Evolutionary conservation across 73 alveolate genomes (phyloP), one percentile per base, ranked within the genome.

Genomic region (Tetrahymena malaccensis): DNA sequence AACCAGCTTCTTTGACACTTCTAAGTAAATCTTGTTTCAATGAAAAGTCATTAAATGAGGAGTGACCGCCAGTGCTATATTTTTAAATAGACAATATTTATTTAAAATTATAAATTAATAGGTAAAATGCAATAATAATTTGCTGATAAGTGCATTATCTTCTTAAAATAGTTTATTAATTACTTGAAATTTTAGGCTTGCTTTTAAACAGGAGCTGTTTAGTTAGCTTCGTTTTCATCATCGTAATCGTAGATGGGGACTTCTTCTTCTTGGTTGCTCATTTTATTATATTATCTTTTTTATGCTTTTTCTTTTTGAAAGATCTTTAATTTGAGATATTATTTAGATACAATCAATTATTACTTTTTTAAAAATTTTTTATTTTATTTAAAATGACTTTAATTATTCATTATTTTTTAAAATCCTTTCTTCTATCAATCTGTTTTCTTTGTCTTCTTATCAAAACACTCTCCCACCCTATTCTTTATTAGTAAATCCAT

Each of bases 1-100:
- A 95, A 35, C 97, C 97, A 35, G 97, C 97, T 40, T 95, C 97
- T 85, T 95, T 95, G 34, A 95, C 97, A 33, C 95, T 94, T 85
- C 97, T 43, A 37, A 95, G 85, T 93, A 95, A 83, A 85, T 95
- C 97, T 35, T 95, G 94, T 84, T 89, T 95, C 93, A 95, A 93
- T 22, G 95, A 94, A 93, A 95, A 95, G 43, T 95, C 95, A 56
- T 95, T 95, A 89, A 95, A 95, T 21, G 93, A 55, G 38, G 97
- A 95, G 89, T 70, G 89, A 70, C 89, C 89, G 89, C 89, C 89
- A 25, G 37, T 70, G 89, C 89, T 70, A 22, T 70, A 27, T 27
- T 27, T 70, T 70, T 70, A 70, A 70, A 70, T 70, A 70, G 89
- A 70, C 89, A 70, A 70, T 27, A 70, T n/a, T 70, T 70, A 70